These are phyloP conservation scores for Neonothopanus nambi DNA, from an alignment of 1,284 basidiomycete genomes.

Conservation along the genomic window DNA sequence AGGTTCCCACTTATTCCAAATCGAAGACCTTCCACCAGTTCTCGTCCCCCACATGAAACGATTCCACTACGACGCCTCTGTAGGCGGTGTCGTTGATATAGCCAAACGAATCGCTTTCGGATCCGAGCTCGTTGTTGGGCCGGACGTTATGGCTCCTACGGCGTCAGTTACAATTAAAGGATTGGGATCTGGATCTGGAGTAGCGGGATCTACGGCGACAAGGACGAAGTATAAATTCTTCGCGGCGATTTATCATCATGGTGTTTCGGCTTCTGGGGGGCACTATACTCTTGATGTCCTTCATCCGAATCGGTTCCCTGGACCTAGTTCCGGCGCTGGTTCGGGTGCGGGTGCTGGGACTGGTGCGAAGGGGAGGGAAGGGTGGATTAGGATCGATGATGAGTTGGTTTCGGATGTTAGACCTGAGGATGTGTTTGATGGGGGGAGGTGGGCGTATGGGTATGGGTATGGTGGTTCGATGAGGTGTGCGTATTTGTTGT, in stretches of 20 bases:
- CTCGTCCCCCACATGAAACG: constrained; percentile 92
- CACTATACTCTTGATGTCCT: constrained; percentile 95
- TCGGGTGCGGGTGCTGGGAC: constrained; percentile 12
- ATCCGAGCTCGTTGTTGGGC: constrained; percentile 74
- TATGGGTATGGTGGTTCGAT: constrained; percentile 54
- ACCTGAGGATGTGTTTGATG: constrained; percentile 78
- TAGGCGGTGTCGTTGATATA: constrained; percentile 83
- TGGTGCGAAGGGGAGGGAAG: constrained; percentile 41
- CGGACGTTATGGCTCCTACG: constrained; percentile 49
- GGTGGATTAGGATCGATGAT: constrained; percentile 96
- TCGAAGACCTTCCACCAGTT: constrained; percentile 86
- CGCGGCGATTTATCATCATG: constrained; percentile 92
- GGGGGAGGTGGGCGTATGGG: constrained; percentile 27
- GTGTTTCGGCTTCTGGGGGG: constrained; percentile 86
- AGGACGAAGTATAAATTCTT: neutral
- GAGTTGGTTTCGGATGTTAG: constrained; percentile 81
- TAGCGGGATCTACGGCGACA: no score
- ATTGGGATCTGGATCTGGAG: no score
- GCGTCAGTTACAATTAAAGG: no score
- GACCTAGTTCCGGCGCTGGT: constrained; percentile 17
- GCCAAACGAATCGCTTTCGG: constrained; percentile 82
- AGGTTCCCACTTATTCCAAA: constrained; percentile 85
- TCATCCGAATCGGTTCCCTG: constrained; percentile 68
- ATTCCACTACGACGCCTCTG: constrained; percentile 84
- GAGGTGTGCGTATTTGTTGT: constrained; percentile 84